These are phyloP conservation scores for Murraya koenigii DNA, from an alignment of 345 rosid species.

Conservation along the genomic window DNA sequence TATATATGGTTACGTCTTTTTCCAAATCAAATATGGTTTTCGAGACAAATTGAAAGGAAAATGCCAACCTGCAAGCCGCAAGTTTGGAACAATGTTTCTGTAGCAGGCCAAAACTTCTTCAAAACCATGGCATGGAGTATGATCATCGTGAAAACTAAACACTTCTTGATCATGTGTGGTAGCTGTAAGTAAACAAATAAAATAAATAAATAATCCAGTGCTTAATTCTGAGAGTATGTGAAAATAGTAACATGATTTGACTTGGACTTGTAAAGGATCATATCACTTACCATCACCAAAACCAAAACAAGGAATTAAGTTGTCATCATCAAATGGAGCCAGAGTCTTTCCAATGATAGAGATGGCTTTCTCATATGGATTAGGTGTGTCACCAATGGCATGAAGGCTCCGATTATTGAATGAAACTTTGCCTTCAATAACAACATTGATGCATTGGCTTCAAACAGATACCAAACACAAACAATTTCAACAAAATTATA, in stretches of 20 bases:
- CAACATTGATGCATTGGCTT: constrained; percentile 17
- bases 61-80: constrained; percentile 60
- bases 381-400: constrained; percentile 44
- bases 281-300: constrained; percentile 74
- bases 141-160: constrained; percentile 69
- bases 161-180: constrained; percentile 73
- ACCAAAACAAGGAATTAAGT: constrained; percentile 79
- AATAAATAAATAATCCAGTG: constrained; percentile 3
- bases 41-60: not conserved
- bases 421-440: constrained; percentile 46
- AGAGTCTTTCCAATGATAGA: constrained; percentile 70
- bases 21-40: not conserved
- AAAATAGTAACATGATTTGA: not conserved
- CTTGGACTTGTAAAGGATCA: not conserved
- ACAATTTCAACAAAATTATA: not conserved
- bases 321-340: constrained; percentile 86
- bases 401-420: constrained; percentile 65
- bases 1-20: not conserved
- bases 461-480: not conserved
- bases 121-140: constrained; percentile 75
- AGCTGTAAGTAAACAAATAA: constrained; percentile 29
- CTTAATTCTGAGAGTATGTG: not conserved
- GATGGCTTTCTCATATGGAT: constrained; percentile 83
- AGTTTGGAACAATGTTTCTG: constrained; percentile 49
- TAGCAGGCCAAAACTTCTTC: constrained; percentile 85